A percentile compares a stretch with the other conserved stretches of the same genome.
Conservation (phyloP, 129 eudicot species). For the Smallanthus sonchifolius region DNA sequence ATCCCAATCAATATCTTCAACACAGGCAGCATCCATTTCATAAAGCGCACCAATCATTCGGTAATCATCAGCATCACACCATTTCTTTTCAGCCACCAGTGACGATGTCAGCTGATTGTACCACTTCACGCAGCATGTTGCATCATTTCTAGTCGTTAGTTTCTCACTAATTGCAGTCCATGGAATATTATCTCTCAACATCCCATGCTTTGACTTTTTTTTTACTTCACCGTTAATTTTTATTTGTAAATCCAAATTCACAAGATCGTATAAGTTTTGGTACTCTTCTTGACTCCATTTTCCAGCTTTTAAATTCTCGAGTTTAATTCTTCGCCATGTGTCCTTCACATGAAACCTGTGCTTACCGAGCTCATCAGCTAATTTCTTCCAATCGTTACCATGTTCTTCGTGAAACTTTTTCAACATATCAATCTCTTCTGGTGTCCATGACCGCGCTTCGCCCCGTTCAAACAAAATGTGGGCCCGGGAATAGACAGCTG, state of each 20-base stretch:
- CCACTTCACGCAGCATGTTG: conserved; percentile 7
- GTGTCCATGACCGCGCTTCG: background rate
- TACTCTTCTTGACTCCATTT: conserved; percentile 15
- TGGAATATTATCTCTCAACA: conserved; percentile 8
- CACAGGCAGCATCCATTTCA: conserved; percentile 9
- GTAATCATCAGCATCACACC: conserved; percentile 10
- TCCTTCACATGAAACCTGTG: conserved; percentile 6
- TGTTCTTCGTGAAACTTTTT: background rate
- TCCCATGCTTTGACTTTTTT: background rate
- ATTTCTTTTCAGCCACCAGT: conserved; percentile 10
- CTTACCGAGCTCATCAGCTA: background rate
- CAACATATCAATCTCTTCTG: background rate
- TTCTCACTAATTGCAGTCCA: conserved; percentile 13
- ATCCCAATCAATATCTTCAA: conserved; percentile 14
- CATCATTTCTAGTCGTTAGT: conserved; percentile 1
- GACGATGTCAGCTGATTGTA: background rate
- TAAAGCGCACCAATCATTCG: conserved; percentile 1
- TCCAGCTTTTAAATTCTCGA: background rate
- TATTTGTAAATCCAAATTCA: conserved; percentile 6
- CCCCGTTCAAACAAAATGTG: conserved; percentile 2
- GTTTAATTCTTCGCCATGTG: conserved; percentile 4
- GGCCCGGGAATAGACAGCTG: background rate
- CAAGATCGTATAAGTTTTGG: conserved; percentile 2
- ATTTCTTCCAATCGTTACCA: background rate
- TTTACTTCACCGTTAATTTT: background rate